Base-by-base conservation (phyloP, 495 filamentous ascomycete species). In the Lepidopterella palustris region DNA sequence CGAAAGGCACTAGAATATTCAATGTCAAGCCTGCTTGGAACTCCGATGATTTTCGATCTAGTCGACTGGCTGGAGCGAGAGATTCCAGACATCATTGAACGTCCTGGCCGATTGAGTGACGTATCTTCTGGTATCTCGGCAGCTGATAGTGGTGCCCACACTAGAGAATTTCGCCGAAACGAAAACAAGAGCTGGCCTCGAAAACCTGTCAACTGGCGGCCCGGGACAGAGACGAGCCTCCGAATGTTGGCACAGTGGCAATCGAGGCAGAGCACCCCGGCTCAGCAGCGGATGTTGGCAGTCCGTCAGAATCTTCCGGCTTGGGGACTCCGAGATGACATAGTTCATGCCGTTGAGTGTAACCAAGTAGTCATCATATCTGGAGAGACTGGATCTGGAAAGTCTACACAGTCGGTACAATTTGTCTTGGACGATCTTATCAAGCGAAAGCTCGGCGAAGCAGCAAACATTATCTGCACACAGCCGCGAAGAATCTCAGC, bases 341-440 rank as follows among this genome's bases (percentile, higher is more conserved):
- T 98, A 26, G 79, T 97, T 25, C 66, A 79, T 11, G 83, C 88
- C 2, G 85, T 97, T 20, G 80, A 80, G 29, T 68, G 76, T 4
- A 82, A 89, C 67, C 90, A 95, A 71, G 89, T 97, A 21, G 92
- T 88, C 3, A 97, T 98, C 61, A 95, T 98, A 53, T 92, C 90
- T 26, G 93, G 93, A 63, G 93, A 97, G 73, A 98, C 93, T 5
- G 93, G 93, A 55, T 95, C 89, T 45, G 93, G 93, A 66, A 98
- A 98, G 71, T 96, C 90, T 55, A 98, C 93, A 0, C 93, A 98
- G 71, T 89, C 89, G 11, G 93, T 97, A 3, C 93, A 98, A 70
- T 98, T 97, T 71, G 78, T 98, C 23, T 77, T 98, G 5, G 93
- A 98, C 66, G 90, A 97, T 65, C 77, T 98, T 68, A 96, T 97